Evolutionary conservation across 352 stramenopile genomes (phyloP).

Genomic region (Peronospora tabacina): DNA sequence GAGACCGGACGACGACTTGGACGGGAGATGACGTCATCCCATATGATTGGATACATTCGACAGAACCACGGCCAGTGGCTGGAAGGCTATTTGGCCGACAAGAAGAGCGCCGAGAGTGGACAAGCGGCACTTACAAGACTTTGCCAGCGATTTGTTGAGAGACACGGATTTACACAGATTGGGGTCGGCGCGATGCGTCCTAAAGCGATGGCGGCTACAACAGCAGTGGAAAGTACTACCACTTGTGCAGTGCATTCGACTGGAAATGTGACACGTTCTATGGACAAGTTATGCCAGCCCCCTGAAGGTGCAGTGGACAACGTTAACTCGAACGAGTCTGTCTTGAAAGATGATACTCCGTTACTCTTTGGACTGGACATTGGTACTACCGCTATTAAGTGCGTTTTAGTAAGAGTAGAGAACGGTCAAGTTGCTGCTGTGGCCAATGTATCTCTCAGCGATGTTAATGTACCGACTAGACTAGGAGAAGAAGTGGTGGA

Average conservation of each 20-base stretch:
- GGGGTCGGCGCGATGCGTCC: neutral
- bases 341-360: conserved; percentile 15
- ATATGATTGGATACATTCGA: conserved; percentile 40
- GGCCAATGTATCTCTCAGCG: conserved; percentile 30
- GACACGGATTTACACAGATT: conserved; percentile 26
- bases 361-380: conserved; percentile 61
- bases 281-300: neutral
- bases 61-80: conserved; percentile 31
- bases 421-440: conserved; percentile 28
- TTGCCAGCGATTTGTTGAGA: conserved; percentile 34
- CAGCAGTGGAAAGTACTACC: neutral
- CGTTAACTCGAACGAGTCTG: conserved; percentile 5
- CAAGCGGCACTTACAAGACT: conserved; percentile 33
- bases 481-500: conserved; percentile 6
- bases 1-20: conserved; percentile 18
- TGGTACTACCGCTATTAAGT: conserved; percentile 75
- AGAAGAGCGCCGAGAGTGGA: conserved; percentile 39
- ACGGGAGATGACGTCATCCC: conserved; percentile 33
- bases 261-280: neutral
- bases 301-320: neutral
- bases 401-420: conserved; percentile 37
- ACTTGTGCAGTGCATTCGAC: neutral
- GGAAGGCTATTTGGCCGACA: conserved; percentile 28
- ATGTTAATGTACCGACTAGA: conserved; percentile 19
- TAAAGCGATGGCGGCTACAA: conserved; percentile 1